Percentiles rank a stretch among this genome's conserved stretches.
These are phyloP conservation scores for Aspergillus chevalieri DNA, from an alignment of 2,329 filamentous ascomycete genomes.

Conservation along the genomic window DNA sequence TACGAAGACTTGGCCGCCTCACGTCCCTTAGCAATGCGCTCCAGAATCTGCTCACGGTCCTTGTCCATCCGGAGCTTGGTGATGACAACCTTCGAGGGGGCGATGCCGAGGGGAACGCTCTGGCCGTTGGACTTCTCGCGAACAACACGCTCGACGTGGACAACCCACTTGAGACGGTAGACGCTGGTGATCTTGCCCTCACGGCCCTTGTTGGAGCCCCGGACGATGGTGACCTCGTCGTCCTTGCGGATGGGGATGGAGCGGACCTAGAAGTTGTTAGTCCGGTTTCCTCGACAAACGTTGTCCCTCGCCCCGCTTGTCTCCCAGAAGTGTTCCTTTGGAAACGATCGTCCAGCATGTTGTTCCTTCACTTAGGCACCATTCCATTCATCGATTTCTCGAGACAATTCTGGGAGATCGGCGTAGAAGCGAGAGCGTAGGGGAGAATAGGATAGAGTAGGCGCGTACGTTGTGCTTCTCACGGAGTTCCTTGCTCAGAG, in stretches of 20 bases:
- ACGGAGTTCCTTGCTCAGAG: slow-evolving; percentile 91
- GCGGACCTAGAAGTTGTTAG: slow-evolving; percentile 60
- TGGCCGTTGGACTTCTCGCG: slow-evolving; percentile 98
- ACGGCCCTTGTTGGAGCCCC: slow-evolving; percentile 91
- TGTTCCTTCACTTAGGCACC: neutral
- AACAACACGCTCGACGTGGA: slow-evolving; percentile 94
- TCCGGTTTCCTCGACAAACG: neutral
- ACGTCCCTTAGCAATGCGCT: slow-evolving; percentile 43
- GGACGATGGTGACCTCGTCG: slow-evolving; percentile 87
- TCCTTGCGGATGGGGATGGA: slow-evolving; percentile 97
- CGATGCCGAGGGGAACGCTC: slow-evolving; percentile 87
- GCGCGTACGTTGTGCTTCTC: slow-evolving; percentile 93
- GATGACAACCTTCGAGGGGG: slow-evolving; percentile 95
- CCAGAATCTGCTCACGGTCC: slow-evolving; percentile 45
- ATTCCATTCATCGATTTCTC: neutral
- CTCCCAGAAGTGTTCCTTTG: neutral
- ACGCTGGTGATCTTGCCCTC: slow-evolving; percentile 98
- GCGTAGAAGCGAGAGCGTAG: slow-evolving; percentile 3
- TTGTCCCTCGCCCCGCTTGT: neutral
- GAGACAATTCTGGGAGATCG: too few relatives aligned
- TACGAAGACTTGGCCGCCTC: slow-evolving; percentile 5
- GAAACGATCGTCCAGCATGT: neutral
- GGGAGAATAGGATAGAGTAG: neutral
- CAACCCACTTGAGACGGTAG: slow-evolving; percentile 96
- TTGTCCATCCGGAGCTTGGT: slow-evolving; percentile 90